Base-by-base conservation (phyloP, 208 protist species). In the Leishmania martiniquensis region DNA sequence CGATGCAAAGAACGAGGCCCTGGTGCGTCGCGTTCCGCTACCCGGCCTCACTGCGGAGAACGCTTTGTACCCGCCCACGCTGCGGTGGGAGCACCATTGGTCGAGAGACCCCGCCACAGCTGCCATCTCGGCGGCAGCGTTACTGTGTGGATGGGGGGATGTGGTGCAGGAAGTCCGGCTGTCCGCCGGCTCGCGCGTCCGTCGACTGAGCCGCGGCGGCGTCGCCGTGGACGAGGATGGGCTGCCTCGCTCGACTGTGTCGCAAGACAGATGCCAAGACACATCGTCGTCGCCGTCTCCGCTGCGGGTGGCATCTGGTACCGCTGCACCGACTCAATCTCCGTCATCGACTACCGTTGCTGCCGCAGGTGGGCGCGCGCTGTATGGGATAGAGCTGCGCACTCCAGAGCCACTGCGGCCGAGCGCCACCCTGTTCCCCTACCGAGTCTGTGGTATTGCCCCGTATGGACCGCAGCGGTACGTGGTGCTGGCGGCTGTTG, bases 91-190 rank as follows among this genome's bases (percentile, higher is more conserved):
- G 63, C 55, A 65, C 1, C n/a, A 32, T 37, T n/a, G 20, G 3
- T 51, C 59, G 55, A 44, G 42, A 15, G 55, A 52, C 72, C 32
- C 51, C 12, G 15, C 55, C 22, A 29, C 29, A 22, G 37, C 32
- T 15, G 17, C 57, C 34, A 49, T 13, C 49, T 32, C 75, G 2
- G 42, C 54, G 37, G 77, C 70, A 0, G 65, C 81, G 75, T 75
- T 96, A 20, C 78, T 86, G 32, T 92, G 85, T 70, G 90, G 85
- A 25, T 96, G 92, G 91, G 90, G 87, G 0, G 83, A 94, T 62
- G 91, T 89, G 83, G 81, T 95, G 49, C 87, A 92, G 76, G 80
- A 86, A 73, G 29, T 94, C 1, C 79, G 63, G n/a, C 49, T 94
- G n/a, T 17, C 37, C 32, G n/a, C 37, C 4, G 59, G 44, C 17